Conservation (phyloP, 768 basidiomycete genomes). For the Mycena haematopus region DNA sequence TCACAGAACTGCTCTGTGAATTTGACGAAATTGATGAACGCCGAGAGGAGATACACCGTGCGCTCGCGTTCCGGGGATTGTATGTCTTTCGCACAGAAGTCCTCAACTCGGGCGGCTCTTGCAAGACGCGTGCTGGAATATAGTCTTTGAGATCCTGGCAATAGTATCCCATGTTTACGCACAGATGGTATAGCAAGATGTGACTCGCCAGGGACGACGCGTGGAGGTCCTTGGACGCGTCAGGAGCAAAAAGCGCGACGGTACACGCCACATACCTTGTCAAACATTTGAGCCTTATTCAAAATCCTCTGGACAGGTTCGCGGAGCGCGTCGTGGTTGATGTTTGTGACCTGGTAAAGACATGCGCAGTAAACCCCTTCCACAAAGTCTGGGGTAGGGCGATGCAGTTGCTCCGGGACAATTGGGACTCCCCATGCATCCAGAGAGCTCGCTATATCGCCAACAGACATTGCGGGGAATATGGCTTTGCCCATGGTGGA, state of each 20-base stretch:
- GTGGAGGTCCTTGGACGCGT: constrained; percentile 66
- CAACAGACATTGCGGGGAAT: constrained; percentile 69
- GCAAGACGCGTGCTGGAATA: constrained; percentile 68
- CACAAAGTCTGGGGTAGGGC: constrained; percentile 75
- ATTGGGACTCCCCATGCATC: constrained; percentile 73
- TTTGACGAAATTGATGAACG: constrained; percentile 93
- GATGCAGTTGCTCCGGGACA: constrained; percentile 68
- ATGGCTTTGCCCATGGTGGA: constrained; percentile 52
- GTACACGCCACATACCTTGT: constrained; percentile 51
- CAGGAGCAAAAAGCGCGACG: not conserved
- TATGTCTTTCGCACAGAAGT: constrained; percentile 81
- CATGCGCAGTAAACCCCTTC: constrained; percentile 72
- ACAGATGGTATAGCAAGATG: constrained; percentile 77
- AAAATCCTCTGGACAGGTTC: constrained; percentile 64
- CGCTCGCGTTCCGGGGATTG: constrained; percentile 75
- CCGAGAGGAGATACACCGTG: constrained; percentile 78
- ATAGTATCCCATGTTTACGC: constrained; percentile 28
- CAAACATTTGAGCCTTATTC: constrained; percentile 54
- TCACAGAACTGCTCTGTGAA: constrained; percentile 79
- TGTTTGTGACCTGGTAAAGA: constrained; percentile 72
- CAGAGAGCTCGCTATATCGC: constrained; percentile 71
- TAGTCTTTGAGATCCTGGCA: not conserved
- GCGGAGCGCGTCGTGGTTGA: constrained; percentile 63
- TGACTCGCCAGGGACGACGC: constrained; percentile 62
- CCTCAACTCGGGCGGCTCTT: constrained; percentile 72